Evolutionary conservation across 2,329 filamentous ascomycete genomes (phyloP), one percentile per base, ranked within the genome.

Genomic region (Teratosphaeria zuluensis): DNA sequence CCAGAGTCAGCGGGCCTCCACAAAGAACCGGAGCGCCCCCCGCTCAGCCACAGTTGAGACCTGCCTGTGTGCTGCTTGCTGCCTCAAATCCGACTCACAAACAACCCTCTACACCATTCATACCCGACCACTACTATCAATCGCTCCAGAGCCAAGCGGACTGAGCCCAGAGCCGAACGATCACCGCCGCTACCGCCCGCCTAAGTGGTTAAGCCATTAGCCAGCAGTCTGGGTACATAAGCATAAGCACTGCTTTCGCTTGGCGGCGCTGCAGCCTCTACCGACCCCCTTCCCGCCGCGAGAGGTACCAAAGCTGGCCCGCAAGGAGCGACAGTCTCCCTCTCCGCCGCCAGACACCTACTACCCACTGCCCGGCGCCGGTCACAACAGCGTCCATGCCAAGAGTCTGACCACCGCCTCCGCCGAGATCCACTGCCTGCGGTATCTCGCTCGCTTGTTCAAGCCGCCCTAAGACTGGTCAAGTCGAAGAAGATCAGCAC

Each of bases 371-470:
- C 60, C 59, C 56, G 63, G 63, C 59, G 62, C 62, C 55, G 64
- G 62, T 62, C 67, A 64, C 61, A 65, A 66, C 62, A 66, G 62
- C 60, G 54, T 65, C 60, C 63, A 70, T 69, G 66, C 63, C 46
- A 62, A 65, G 48, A 60, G 65, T 42, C 58, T 68, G 63, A 64
- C 60, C 28, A 64, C 63, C 53, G 61, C 66, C 35, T 73, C 74
- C 65, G 74, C 73, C 69, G 72, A 78, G 67, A 73, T 73, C 63
- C 70, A 71, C 65, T 76, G 75, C 64, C 74, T 77, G 59, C 69
- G 74, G 60, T 77, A 76, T 65, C 72, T 78, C 58, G 72, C 74
- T 55, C 72, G 74, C 60, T 73, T 78, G 56, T 77, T 72, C 67
- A 72, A 72, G 63, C 76, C 76, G 53, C 76, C 76, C 62, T 78